Base-by-base conservation (phyloP, 306 rosid genomes). In the Datisca glomerata region DNA sequence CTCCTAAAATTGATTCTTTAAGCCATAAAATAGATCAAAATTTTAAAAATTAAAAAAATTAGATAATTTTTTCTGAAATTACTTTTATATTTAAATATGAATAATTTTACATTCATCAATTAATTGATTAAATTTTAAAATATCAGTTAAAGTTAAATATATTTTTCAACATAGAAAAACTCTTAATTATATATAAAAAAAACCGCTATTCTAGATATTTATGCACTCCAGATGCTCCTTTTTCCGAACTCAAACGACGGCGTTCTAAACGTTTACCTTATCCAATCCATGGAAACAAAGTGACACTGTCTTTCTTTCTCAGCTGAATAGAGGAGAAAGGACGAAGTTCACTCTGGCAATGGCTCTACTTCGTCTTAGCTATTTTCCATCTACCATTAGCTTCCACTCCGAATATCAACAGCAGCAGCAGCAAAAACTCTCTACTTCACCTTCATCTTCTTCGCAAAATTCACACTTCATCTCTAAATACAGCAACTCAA, bases 361-460 rank as follows among this genome's bases (percentile, higher is more conserved):
- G 96, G 94, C 93, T 63, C 51, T 67, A 27, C 72, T 69, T 32
- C 71, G 64, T 32, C 32, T 48, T 64, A 47, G 29, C 6, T 56
- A 56, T 47, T 61, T 54, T 18, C 56, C 74, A 2, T 45, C 84
- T 9, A 21, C 68, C 19, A 12, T 60, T 8, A 31, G 21, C 25
- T 46, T 70, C 45, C 55, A 55, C 12, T 12, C 52, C 3, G 61
- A 73, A 41, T n/a, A n/a, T n/a, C n/a, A n/a, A n/a, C n/a, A n/a
- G n/a, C n/a, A n/a, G n/a, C 63, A 37, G 22, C 63, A 63, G 25
- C 58, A 34, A 19, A 53, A 43, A 8, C 28, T 41, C 28, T 43
- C 41, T 35, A 33, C 23, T 9, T 53, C 41, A 12, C 37, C 63
- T 56, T 55, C 49, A 51, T 53, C 56, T 3, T 46, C 57, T 39